Percentiles rank a stretch among this genome's conserved stretches.
These are phyloP conservation scores for Sextonia rubra DNA, from an alignment of 164 flowering plant species.

Conservation along the genomic window DNA sequence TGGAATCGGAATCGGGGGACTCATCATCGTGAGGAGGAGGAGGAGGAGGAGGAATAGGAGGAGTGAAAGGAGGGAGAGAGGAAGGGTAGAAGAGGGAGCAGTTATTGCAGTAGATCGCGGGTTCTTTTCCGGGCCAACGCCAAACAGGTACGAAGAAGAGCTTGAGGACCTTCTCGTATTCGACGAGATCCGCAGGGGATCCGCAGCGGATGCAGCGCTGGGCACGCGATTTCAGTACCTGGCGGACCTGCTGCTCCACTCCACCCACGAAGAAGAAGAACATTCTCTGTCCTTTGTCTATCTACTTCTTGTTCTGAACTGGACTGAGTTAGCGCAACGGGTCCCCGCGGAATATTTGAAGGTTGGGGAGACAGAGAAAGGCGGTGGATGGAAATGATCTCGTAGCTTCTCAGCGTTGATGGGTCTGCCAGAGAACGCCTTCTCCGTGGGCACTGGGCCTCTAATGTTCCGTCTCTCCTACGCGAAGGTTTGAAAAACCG, in stretches of 20 bases:
- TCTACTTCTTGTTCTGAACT: no score
- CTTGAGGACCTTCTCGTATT: conserved; percentile 77
- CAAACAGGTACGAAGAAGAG: conserved; percentile 81
- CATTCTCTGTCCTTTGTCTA: conserved; percentile 23
- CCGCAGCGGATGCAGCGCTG: conserved; percentile 77
- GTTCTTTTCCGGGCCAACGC: conserved; percentile 79
- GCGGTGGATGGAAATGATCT: neutral
- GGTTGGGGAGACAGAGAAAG: neutral
- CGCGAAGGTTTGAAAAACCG: no score
- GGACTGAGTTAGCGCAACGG: neutral
- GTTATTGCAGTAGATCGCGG: conserved; percentile 46
- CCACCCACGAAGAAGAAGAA: conserved; percentile 93
- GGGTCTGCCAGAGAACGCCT: no score
- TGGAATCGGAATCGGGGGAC: conserved; percentile 46
- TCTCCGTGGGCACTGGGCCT: no score
- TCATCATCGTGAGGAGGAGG: conserved; percentile 33
- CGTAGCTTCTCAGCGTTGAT: neutral
- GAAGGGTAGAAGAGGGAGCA: conserved; percentile 58
- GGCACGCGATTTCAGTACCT: conserved; percentile 54
- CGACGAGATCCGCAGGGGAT: conserved; percentile 71
- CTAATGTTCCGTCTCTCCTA: no score
- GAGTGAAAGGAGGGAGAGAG: conserved; percentile 28
- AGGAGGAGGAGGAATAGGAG: neutral
- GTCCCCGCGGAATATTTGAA: no score
- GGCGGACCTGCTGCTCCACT: conserved; percentile 64